Conservation (phyloP, 2,329 filamentous ascomycete species). For the Teratosphaeria epicoccoides region DNA sequence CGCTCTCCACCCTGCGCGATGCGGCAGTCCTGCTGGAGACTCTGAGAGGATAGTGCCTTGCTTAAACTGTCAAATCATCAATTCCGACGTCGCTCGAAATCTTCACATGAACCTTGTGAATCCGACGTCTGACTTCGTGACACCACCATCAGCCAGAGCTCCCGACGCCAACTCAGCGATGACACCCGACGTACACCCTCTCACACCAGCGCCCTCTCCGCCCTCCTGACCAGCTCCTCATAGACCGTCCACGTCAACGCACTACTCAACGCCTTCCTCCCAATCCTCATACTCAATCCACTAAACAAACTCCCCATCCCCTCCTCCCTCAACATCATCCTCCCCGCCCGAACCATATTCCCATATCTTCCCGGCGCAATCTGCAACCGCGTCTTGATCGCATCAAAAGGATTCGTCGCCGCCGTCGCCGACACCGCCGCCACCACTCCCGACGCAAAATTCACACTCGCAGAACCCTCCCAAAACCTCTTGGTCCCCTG, state of each 20-base stretch:
- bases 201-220: slow-evolving; percentile 35
- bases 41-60: no score
- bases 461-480: slow-evolving; percentile 54
- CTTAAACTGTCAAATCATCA: no score
- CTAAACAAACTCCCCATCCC: slow-evolving; percentile 72
- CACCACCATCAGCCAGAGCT: no score
- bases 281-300: slow-evolving; percentile 76
- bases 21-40: no score
- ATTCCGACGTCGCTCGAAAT: no score
- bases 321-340: slow-evolving; percentile 71
- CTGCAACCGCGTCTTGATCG: slow-evolving; percentile 89
- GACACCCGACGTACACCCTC: no score
- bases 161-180: no score
- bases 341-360: slow-evolving; percentile 69
- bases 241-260: slow-evolving; percentile 97
- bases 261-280: slow-evolving; percentile 80
- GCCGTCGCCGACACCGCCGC: slow-evolving; percentile 76
- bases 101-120: no score
- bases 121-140: no score
- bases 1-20: no score
- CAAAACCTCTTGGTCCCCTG: neutral
- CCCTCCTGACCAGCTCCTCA: slow-evolving; percentile 76
- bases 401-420: slow-evolving; percentile 93
- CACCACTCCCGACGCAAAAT: slow-evolving; percentile 72
- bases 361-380: slow-evolving; percentile 72